Evolutionary conservation across 768 basidiomycete species (phyloP).

Genomic region (Infundibulicybe gibba): DNA sequence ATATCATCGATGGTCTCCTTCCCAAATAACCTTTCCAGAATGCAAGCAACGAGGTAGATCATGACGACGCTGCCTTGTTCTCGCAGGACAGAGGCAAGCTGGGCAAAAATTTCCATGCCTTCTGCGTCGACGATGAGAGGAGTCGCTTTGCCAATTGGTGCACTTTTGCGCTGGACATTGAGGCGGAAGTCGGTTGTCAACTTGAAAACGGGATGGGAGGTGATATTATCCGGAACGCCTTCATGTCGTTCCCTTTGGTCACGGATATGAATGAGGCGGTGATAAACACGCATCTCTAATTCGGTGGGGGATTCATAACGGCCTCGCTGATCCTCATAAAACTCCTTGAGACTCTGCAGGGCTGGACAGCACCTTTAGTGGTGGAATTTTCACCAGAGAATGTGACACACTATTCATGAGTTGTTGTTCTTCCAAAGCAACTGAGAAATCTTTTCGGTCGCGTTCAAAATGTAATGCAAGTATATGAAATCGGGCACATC

Average conservation of each 20-base stretch:
- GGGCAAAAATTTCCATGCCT: constrained; percentile 65
- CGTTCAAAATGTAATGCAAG: constrained; percentile 70
- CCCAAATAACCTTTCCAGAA: constrained; percentile 84
- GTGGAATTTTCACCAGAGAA: constrained; percentile 1
- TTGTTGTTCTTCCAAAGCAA: constrained; percentile 81
- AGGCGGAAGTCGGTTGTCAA: constrained; percentile 78
- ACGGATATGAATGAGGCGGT: constrained; percentile 87
- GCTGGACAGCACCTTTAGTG: constrained; percentile 40
- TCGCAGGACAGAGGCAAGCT: constrained; percentile 58
- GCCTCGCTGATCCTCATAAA: constrained; percentile 80
- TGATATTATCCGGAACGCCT: constrained; percentile 65
- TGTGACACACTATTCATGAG: constrained; percentile 78
- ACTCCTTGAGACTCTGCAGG: constrained; percentile 88
- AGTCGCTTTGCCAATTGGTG: constrained; percentile 69
- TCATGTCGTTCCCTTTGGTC: constrained; percentile 77
- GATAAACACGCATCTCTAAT: constrained; percentile 95
- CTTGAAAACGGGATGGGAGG: constrained; percentile 72
- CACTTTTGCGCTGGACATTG: constrained; percentile 77
- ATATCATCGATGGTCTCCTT: constrained; percentile 77
- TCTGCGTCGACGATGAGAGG: constrained; percentile 57
- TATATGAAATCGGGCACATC: constrained; percentile 93
- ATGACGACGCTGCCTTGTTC: constrained; percentile 65
- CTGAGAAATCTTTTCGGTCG: constrained; percentile 52
- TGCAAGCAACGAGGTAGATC: constrained; percentile 87
- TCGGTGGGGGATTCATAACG: constrained; percentile 75